Conservation (phyloP, 805 yeast genomes). For the Aciculoconidium aculeatum region DNA sequence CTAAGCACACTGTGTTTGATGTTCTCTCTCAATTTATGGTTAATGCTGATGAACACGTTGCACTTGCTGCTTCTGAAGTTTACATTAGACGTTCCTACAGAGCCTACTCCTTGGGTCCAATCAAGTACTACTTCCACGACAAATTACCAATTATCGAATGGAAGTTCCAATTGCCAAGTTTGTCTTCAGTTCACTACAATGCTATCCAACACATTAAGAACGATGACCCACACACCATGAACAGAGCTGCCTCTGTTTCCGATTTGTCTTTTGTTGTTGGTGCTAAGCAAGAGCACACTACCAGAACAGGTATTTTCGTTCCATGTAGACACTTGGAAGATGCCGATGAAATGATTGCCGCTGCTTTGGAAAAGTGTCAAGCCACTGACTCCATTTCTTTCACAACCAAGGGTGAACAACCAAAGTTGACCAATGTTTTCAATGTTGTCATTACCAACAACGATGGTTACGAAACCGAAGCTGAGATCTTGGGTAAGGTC, state of each 20-base stretch:
- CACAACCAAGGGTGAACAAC: constrained; percentile 23
- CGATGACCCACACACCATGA: constrained; percentile 42
- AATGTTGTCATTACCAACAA: constrained; percentile 70
- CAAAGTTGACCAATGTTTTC: constrained; percentile 66
- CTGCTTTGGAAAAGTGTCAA: constrained; percentile 70
- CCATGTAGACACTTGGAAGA: constrained; percentile 84
- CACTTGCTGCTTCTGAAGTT: constrained; percentile 95
- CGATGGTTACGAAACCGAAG: constrained; percentile 71
- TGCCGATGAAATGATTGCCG: constrained; percentile 71
- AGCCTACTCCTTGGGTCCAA: constrained; percentile 83
- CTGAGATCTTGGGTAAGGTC: constrained; percentile 58
- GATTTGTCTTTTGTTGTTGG: constrained; percentile 84
- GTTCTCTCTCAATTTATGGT: constrained; percentile 88
- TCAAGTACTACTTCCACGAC: constrained; percentile 52
- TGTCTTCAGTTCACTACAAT: constrained; percentile 66
- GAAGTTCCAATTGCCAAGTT: constrained; percentile 80
- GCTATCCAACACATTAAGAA: constrained; percentile 51
- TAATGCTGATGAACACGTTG: constrained; percentile 79
- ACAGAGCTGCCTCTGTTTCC: constrained; percentile 87
- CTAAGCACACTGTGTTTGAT: constrained; percentile 93
- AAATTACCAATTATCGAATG: constrained; percentile 74
- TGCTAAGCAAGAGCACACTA: constrained; percentile 51
- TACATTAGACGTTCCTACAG: constrained; percentile 95
- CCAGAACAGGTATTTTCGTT: constrained; percentile 80
- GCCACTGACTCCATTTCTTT: constrained; percentile 36